Base-by-base conservation (phyloP, 2,329 filamentous ascomycete genomes). In the Ophiosphaerella narmari region DNA sequence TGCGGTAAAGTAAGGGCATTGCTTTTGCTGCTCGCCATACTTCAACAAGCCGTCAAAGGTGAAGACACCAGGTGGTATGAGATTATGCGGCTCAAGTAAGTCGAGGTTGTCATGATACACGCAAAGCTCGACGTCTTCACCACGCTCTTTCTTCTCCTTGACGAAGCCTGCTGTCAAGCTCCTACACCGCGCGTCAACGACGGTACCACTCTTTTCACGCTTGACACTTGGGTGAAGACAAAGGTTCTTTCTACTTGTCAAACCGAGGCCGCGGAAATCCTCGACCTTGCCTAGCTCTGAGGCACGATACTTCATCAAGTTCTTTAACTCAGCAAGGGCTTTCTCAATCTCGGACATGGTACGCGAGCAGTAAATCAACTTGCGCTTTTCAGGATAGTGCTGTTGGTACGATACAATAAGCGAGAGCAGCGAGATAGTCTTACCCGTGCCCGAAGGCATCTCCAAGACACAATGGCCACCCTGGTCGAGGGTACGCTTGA, bases 291-390 rank as follows among this genome's bases (percentile, higher is more conserved):
- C 94, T n/a, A 99, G 82, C 72, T 97, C 86, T 57, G 96, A 84
- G 5, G 90, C 80, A 13, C 94, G 88, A 68, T 96, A 97, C 70
- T 95, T 95, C 92, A 99, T 99, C 45, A 99, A 77, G 21, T 86
- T 87, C 72, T 94, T 91, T 63, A 99, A 74, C 74, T 99, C 94
- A 8, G 90, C 90, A 44, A 99, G 76, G 0, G 95, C 94, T 76
- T 99, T 99, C 72, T 99, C 94, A 67, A 99, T 99, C 77, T 99
- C 94, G 33, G 94, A 99, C 92, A 99, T 99, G 48, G 94, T 99
- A 86, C 94, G 91, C 57, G 94, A 99, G 79, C 94, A 99, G 76
- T 99, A 99, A 48, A 99, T 97, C 43, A 99, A 85, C 75, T 99
- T 99, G 48, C 95, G 83, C 65, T 94, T 90, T 70, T 96, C 91